phyloP scores from a whole-genome alignment of 2,329 filamentous ascomycete species.

The Trichophyton benhamiae region DNA sequence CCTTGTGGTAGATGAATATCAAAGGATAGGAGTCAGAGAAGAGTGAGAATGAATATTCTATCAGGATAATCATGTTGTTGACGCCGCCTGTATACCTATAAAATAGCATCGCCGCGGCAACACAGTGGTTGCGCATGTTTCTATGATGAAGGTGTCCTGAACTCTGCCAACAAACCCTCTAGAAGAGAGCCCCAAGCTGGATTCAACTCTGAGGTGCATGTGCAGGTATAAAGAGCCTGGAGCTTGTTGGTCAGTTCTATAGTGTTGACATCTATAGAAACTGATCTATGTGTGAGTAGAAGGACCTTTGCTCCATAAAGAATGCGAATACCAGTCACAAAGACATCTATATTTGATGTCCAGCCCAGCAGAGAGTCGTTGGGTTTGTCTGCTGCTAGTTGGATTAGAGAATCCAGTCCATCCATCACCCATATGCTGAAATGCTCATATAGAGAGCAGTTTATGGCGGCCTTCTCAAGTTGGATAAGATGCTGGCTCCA shows the following conservation, averaged over 20 bases:
- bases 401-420: constrained; percentile 21
- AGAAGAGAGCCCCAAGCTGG: constrained; percentile 14
- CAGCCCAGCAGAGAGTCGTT: constrained; percentile 60
- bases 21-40: background rate
- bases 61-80: background rate
- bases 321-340: constrained; percentile 35
- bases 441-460: constrained; percentile 14
- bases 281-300: constrained; percentile 14
- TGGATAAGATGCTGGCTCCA: constrained; percentile 48
- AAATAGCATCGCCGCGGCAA: background rate
- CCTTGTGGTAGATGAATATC: no score
- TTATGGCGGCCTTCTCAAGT: constrained; percentile 18
- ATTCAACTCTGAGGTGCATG: background rate
- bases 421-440: constrained; percentile 24
- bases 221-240: constrained; percentile 15
- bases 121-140: background rate
- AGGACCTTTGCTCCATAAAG: constrained; percentile 28
- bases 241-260: constrained; percentile 17
- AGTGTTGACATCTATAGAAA: constrained; percentile 14
- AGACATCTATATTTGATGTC: constrained; percentile 56
- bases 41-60: background rate
- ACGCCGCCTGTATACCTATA: no score
- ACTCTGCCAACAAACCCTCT: constrained; percentile 14
- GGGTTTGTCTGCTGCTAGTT: constrained; percentile 22
- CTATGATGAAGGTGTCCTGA: background rate